Evolutionary conservation across 805 yeast species (phyloP).

Genomic region (Starmerella scarabaei): DNA sequence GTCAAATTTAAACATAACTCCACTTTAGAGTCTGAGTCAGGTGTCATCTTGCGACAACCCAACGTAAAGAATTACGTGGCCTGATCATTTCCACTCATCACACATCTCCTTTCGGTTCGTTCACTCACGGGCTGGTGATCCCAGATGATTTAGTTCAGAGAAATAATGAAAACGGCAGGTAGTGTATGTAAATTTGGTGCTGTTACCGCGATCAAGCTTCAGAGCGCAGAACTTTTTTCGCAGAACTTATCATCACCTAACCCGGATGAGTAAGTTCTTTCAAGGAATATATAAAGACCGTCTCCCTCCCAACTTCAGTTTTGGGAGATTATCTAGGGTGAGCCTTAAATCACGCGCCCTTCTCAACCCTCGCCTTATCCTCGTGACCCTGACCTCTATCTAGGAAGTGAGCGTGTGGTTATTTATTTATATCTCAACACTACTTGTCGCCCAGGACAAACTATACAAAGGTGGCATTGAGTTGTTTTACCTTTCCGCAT

Average conservation of each 20-base stretch:
- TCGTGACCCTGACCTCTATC: background rate
- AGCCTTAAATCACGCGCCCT: background rate
- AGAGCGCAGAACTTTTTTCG: background rate
- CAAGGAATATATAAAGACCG: slow-evolving; percentile 14
- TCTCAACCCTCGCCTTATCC: background rate
- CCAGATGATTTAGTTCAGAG: too few species aligned
- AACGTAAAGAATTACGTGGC: too few species aligned
- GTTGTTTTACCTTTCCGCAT: slow-evolving; percentile 16
- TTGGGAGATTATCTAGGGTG: background rate
- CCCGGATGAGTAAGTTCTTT: slow-evolving; percentile 9
- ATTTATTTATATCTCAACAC: too few species aligned
- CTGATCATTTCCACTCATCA: too few species aligned
- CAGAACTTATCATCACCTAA: slow-evolving; percentile 6
- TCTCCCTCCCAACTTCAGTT: background rate
- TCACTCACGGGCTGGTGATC: too few species aligned
- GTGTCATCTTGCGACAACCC: too few species aligned
- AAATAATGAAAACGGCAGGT: too few species aligned
- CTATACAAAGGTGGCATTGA: slow-evolving; percentile 17
- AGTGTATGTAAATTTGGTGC: background rate
- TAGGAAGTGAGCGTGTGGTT: background rate
- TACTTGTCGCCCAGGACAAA: background rate
- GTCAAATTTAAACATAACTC: too few species aligned
- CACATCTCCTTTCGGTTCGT: too few species aligned
- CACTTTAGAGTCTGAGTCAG: too few species aligned
- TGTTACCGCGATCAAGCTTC: background rate